Conservation (phyloP, 805 yeast species). For the Ogataea corticis region DNA sequence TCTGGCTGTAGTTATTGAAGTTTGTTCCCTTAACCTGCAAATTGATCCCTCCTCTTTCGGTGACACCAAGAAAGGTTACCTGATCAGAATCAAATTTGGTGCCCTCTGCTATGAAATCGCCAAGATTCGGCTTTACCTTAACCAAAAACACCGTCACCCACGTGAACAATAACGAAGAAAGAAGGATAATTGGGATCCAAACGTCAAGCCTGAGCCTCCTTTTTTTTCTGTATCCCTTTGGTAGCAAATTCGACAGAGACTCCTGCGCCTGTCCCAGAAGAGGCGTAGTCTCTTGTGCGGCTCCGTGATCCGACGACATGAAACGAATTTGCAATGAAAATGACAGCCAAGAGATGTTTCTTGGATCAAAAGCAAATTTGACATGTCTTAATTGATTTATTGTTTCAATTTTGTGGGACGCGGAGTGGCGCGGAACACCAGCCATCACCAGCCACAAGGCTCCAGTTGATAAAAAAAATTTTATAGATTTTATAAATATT, state of each 20-base stretch:
- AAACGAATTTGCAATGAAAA: background rate
- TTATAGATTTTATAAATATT: background rate
- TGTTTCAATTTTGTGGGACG: background rate
- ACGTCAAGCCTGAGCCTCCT: slow-evolving; percentile 24
- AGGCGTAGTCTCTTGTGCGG: slow-evolving; percentile 18
- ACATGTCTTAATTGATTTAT: background rate
- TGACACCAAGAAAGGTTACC: slow-evolving; percentile 33
- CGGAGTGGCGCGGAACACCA: background rate
- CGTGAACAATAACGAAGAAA: slow-evolving; percentile 16
- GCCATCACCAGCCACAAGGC: too few species aligned
- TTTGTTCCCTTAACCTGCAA: slow-evolving; percentile 34
- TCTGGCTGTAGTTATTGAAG: slow-evolving; percentile 33
- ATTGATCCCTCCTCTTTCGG: slow-evolving; percentile 34
- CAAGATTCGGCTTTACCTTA: slow-evolving; percentile 29
- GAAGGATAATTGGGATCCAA: slow-evolving; percentile 26
- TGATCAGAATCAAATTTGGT: slow-evolving; percentile 33
- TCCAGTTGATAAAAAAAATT: too few species aligned
- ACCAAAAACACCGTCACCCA: slow-evolving; percentile 12
- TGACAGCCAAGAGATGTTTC: background rate
- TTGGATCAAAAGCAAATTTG: background rate
- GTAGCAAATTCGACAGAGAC: slow-evolving; percentile 15
- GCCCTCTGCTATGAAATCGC: slow-evolving; percentile 35
- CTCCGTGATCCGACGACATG: slow-evolving; percentile 5
- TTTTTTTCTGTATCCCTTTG: slow-evolving; percentile 7
- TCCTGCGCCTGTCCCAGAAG: slow-evolving; percentile 18